Evolutionary conservation across 176 grass and related monocot genomes (phyloP).

Genomic region (Bothriochloa decipiens): DNA sequence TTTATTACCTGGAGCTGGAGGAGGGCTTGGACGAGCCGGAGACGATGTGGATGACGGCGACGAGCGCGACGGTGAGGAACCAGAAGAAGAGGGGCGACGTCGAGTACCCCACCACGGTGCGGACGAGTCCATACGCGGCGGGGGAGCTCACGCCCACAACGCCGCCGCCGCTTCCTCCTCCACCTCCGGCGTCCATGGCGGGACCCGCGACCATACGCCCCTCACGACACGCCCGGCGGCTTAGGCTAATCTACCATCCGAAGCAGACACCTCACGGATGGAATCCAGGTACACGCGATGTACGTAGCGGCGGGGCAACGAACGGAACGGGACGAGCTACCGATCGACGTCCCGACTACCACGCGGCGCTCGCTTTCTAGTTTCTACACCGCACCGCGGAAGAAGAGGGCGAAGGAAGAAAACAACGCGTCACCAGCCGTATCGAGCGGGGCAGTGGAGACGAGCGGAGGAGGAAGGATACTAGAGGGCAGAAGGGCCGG

Average conservation of each 20-base stretch:
- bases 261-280: not conserved
- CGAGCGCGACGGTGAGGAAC: constrained; percentile 58
- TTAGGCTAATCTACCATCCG: constrained; percentile 1
- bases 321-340: not conserved
- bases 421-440: constrained; percentile 45
- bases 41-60: constrained; percentile 51
- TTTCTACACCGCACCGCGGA: not conserved
- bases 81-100: constrained; percentile 47
- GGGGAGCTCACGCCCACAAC: not conserved
- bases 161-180: not conserved
- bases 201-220: not conserved
- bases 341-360: constrained; percentile 16
- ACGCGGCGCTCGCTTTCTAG: not conserved
- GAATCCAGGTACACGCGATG: not conserved
- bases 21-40: constrained; percentile 21
- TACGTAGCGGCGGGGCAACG: constrained; percentile 24
- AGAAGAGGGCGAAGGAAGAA: constrained; percentile 22
- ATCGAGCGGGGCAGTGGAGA: constrained; percentile 12
- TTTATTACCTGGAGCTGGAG: constrained; percentile 35
- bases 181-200: constrained; percentile 38
- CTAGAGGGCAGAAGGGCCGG: not conserved
- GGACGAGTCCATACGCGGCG: constrained; percentile 19
- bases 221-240: not conserved
- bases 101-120: constrained; percentile 27
- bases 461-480: not conserved